Evolutionary conservation across 495 filamentous ascomycete genomes (phyloP), one percentile per base, ranked within the genome.

Genomic region (Apodospora peruviana): DNA sequence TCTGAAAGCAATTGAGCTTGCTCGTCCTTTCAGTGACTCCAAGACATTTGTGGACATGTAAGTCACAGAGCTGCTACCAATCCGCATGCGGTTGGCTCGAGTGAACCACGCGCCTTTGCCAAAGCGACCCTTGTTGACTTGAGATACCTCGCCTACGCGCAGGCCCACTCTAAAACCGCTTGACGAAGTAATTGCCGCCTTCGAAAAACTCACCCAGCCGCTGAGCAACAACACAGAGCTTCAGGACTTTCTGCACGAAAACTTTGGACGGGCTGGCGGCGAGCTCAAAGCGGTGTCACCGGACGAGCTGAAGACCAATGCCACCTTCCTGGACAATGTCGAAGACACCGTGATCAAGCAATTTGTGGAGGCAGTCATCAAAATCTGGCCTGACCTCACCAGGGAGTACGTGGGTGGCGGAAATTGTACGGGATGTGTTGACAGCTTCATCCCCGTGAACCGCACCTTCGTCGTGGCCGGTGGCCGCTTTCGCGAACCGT

Each of bases 11-110:
- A 67, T 77, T 45, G 66, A 77, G 58, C 62, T 75, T 9, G 73
- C 73, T 5, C 61, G 47, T 9, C 73, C 73, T 19, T 77, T 77
- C 48, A 54, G 62, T 12, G 73, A 77, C 59, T 74, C 71, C 40
- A 77, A 77, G 62, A 75, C 71, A 20, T 77, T 74, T 42, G 73
- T 77, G 40, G 73, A 77, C 57, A 64, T 77, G 73, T 75, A 67
- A 65, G 60, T 61, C 10, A 29, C n/a, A 38, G 2, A 38, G 21
- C 7, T 32, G 27, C 34, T 21, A 43, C 36, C 27, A 11, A 19
- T 12, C 35, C 32, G 16, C 24, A 7, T 20, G 27, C 20, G 25
- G 5, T 11, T 45, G 16, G 29, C 24, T 3, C 22, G 22, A 27
- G 25, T 43, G 52, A 42, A 36, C 41, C 39, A 44, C 11, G 10